These are phyloP conservation scores for Colletotrichum neosansevieriae DNA, from an alignment of 2,329 filamentous ascomycete genomes.

Conservation along the genomic window DNA sequence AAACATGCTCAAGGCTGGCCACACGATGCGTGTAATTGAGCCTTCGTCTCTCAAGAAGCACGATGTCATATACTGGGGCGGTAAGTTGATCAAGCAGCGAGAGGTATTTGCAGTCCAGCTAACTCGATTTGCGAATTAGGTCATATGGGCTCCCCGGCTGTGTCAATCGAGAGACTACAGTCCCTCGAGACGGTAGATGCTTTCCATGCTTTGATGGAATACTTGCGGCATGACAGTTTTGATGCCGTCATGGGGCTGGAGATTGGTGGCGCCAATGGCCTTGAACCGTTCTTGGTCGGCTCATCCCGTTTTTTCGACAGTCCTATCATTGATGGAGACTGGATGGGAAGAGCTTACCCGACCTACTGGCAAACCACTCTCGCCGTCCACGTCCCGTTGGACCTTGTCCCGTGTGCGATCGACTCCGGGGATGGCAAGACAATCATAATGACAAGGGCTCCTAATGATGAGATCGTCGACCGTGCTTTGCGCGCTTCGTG, in stretches of 20 bases:
- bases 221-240: constrained; percentile 47
- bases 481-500: constrained; percentile 54
- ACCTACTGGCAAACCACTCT: constrained; percentile 67
- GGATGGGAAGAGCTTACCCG: constrained; percentile 69
- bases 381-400: constrained; percentile 54
- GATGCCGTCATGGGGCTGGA: constrained; percentile 60
- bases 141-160: constrained; percentile 56
- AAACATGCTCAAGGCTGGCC: constrained; percentile 55
- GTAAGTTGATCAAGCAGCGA: constrained; percentile 35
- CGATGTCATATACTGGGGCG: constrained; percentile 58
- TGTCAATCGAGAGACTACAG: constrained; percentile 56
- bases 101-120: neutral
- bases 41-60: constrained; percentile 56
- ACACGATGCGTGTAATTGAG: constrained; percentile 53
- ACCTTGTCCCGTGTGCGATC: constrained; percentile 58
- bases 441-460: constrained; percentile 56
- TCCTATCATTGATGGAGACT: constrained; percentile 66
- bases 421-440: constrained; percentile 59
- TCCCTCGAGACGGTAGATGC: constrained; percentile 54
- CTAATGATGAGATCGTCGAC: constrained; percentile 46
- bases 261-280: constrained; percentile 75
- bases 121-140: neutral
- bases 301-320: constrained; percentile 64
- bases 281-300: constrained; percentile 69
- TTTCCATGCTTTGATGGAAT: constrained; percentile 52